Percentiles rank a stretch among this genome's conserved stretches.
Conservation (phyloP, 257 asterid species). For the Solanum pimpinellifolium region DNA sequence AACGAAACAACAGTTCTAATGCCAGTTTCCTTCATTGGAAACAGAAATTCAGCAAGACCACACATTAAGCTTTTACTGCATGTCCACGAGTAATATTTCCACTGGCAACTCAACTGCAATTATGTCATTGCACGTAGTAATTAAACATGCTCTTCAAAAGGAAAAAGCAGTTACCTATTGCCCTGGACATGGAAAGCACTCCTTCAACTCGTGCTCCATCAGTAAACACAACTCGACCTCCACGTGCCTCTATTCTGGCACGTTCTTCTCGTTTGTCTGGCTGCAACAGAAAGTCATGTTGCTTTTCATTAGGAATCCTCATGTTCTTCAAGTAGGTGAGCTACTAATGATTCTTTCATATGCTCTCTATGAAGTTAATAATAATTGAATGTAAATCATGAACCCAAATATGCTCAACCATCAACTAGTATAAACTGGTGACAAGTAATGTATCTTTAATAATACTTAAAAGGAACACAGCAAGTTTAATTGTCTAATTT, state of each 20-base stretch:
- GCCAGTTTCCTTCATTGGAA: not conserved
- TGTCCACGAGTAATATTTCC: not conserved
- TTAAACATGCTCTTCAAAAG: not conserved
- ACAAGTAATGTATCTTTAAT: not conserved
- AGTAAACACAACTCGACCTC: constrained; percentile 1
- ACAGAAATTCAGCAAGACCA: not conserved
- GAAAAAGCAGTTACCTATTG: constrained; percentile 4
- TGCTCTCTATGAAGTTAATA: not conserved
- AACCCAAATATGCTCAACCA: not conserved
- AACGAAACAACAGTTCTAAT: not conserved
- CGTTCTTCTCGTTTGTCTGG: constrained; percentile 8
- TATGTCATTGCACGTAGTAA: not conserved
- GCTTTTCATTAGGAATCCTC: not conserved
- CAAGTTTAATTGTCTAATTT: not conserved
- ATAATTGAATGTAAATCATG: not conserved
- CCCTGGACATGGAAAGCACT: constrained; percentile 10
- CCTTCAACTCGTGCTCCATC: constrained; percentile 10
- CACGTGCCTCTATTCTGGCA: constrained; percentile 8
- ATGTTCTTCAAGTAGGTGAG: not conserved
- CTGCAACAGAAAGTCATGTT: not conserved
- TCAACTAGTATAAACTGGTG: not conserved
- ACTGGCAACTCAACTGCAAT: not conserved
- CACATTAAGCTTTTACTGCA: not conserved
- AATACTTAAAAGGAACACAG: not conserved
- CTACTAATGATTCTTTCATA: not conserved